Evolutionary conservation across 2,329 filamentous ascomycete species (phyloP).

Genomic region (Penicillium brevicompactum): DNA sequence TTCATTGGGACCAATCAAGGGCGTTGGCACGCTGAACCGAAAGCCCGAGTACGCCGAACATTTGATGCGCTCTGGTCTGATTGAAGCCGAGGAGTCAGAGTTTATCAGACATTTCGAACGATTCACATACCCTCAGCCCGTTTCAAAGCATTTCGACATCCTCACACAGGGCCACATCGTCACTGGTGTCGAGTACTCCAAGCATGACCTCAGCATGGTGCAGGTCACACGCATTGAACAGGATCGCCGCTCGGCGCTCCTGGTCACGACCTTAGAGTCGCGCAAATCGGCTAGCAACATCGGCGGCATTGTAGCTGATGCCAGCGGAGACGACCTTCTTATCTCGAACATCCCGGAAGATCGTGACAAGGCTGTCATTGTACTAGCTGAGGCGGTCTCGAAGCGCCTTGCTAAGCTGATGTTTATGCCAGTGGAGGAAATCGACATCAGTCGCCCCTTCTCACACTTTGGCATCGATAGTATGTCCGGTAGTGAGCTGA

Average conservation of each 20-base stretch:
- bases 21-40: background rate
- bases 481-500: constrained; percentile 6
- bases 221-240: background rate
- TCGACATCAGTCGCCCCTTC: constrained; percentile 1
- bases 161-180: background rate
- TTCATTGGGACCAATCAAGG: background rate
- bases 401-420: constrained; percentile 5
- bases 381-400: background rate
- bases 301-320: background rate
- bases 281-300: background rate
- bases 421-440: constrained; percentile 1
- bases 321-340: background rate
- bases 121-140: background rate
- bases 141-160: background rate
- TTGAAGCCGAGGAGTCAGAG: background rate
- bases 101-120: background rate
- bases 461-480: constrained; percentile 6
- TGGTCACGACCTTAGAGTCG: background rate
- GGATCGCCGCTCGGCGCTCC: background rate
- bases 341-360: background rate
- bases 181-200: background rate
- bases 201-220: background rate
- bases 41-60: background rate
- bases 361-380: background rate
- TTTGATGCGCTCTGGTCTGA: background rate